These are phyloP conservation scores for Obelidium mucronatum DNA, from an alignment of 192 early-diverging fungal genomes.

Conservation along the genomic window DNA sequence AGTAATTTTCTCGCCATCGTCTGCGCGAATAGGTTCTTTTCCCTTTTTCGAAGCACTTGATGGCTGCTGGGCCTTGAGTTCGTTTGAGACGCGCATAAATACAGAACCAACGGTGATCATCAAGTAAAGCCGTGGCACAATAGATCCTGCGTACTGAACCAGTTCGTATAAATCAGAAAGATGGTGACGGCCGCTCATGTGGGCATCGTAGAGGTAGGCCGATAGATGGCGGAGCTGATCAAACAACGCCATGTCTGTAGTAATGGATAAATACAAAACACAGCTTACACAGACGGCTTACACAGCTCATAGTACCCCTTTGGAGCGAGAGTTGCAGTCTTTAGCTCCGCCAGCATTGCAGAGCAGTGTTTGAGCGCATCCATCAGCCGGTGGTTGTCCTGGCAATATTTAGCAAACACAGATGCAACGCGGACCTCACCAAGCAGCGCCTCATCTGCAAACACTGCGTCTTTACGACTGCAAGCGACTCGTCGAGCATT, in stretches of 20 bases:
- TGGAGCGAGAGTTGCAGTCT: constrained; percentile 92
- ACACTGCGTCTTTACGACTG: constrained; percentile 92
- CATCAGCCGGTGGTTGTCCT: constrained; percentile 91
- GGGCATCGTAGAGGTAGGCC: constrained; percentile 90
- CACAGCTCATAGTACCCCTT: constrained; percentile 99
- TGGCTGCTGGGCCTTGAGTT: constrained; percentile 39
- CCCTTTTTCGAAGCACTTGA: not conserved
- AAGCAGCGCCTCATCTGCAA: constrained; percentile 96
- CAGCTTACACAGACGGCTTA: too few relatives aligned
- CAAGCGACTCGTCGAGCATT: constrained; percentile 90
- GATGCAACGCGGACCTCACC: constrained; percentile 57
- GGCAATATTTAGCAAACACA: too few relatives aligned
- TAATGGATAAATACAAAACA: constrained; percentile 4
- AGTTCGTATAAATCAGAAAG: constrained; percentile 96
- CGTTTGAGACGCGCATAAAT: constrained; percentile 87
- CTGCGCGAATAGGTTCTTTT: constrained; percentile 14
- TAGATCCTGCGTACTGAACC: constrained; percentile 98
- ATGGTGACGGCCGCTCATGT: constrained; percentile 73
- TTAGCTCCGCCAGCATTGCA: constrained; percentile 95
- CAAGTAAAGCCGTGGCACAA: constrained; percentile 97
- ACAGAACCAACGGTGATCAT: constrained; percentile 99
- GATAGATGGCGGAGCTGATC: constrained; percentile 95
- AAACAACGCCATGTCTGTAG: constrained; percentile 93
- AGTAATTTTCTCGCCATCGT: constrained; percentile 5
- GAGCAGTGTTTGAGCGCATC: constrained; percentile 99